Conservation (phyloP, 768 basidiomycete genomes). For the Boletus sensibilis region DNA sequence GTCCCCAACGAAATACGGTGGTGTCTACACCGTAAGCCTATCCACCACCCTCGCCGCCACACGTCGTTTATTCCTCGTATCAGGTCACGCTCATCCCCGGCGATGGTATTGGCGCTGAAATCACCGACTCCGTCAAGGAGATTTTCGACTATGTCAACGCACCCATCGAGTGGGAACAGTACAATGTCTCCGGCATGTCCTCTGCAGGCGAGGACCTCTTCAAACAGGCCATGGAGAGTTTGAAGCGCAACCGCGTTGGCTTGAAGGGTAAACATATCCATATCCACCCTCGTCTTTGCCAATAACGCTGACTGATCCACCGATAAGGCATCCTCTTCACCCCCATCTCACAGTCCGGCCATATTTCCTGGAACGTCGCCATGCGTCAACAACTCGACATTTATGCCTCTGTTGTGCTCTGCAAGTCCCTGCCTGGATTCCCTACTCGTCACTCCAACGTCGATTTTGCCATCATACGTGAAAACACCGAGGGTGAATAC, state of each 20-base stretch:
- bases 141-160: slow-evolving; percentile 97
- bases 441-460: slow-evolving; percentile 95
- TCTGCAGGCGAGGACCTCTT: slow-evolving; percentile 92
- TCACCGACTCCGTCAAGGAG: slow-evolving; percentile 98
- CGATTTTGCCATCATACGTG: slow-evolving; percentile 98
- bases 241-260: slow-evolving; percentile 96
- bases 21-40: slow-evolving; percentile 82
- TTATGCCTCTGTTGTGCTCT: slow-evolving; percentile 96
- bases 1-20: slow-evolving; percentile 88
- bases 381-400: slow-evolving; percentile 99
- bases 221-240: slow-evolving; percentile 95
- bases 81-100: slow-evolving; percentile 97
- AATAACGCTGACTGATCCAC: slow-evolving; percentile 2
- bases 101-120: slow-evolving; percentile 96
- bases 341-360: slow-evolving; percentile 91
- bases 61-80: slow-evolving; percentile 22
- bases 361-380: slow-evolving; percentile 99
- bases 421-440: slow-evolving; percentile 96
- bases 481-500: slow-evolving; percentile 99
- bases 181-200: slow-evolving; percentile 95
- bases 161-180: slow-evolving; percentile 99
- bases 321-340: slow-evolving; percentile 93
- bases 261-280: slow-evolving; percentile 73
- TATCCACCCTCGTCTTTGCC: not conserved
- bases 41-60: slow-evolving; percentile 1